phyloP scores from a whole-genome alignment of 2,329 filamentous ascomycete genomes.

The Albifimbria verrucaria region DNA sequence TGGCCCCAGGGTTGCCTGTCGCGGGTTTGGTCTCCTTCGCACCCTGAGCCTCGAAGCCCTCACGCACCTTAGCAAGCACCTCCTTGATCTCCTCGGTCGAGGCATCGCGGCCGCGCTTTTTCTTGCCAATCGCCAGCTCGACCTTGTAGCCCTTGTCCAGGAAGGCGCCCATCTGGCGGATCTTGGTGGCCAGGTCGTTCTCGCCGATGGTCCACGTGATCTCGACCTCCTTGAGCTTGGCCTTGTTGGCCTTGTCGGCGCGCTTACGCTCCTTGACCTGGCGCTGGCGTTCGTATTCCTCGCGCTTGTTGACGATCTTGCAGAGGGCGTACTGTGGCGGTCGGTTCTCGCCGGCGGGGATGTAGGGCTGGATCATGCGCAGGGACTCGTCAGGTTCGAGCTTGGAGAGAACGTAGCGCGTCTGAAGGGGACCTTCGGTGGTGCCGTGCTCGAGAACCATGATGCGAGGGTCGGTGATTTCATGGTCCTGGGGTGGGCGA shows the following conservation, averaged over 20 bases:
- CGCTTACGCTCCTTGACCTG: slow-evolving; percentile 34
- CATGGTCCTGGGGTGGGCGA: slow-evolving; percentile 39
- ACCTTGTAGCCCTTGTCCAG: slow-evolving; percentile 72
- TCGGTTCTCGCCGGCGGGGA: slow-evolving; percentile 23
- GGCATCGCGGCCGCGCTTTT: slow-evolving; percentile 58
- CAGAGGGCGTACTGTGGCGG: slow-evolving; percentile 56
- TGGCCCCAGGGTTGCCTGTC: slow-evolving; percentile 42
- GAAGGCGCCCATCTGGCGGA: slow-evolving; percentile 66
- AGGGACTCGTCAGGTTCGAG: slow-evolving; percentile 35
- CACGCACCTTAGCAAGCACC: slow-evolving; percentile 44
- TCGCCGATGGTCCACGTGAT: slow-evolving; percentile 81
- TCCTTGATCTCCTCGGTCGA: slow-evolving; percentile 59
- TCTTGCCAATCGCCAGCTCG: slow-evolving; percentile 64
- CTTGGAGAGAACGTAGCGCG: slow-evolving; percentile 36
- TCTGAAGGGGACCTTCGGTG: slow-evolving; percentile 35
- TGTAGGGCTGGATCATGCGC: slow-evolving; percentile 38
- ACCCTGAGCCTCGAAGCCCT: slow-evolving; percentile 28
- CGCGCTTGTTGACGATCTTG: slow-evolving; percentile 62
- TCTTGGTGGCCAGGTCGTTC: slow-evolving; percentile 70
- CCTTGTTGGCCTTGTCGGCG: slow-evolving; percentile 13
- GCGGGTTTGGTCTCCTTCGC: slow-evolving; percentile 42
- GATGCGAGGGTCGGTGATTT: slow-evolving; percentile 40
- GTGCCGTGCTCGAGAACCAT: slow-evolving; percentile 38
- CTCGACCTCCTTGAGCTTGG: slow-evolving; percentile 72
- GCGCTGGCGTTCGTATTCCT: slow-evolving; percentile 40